phyloP scores from a whole-genome alignment of 1,284 basidiomycete species.

The Puccinia novopanici region DNA sequence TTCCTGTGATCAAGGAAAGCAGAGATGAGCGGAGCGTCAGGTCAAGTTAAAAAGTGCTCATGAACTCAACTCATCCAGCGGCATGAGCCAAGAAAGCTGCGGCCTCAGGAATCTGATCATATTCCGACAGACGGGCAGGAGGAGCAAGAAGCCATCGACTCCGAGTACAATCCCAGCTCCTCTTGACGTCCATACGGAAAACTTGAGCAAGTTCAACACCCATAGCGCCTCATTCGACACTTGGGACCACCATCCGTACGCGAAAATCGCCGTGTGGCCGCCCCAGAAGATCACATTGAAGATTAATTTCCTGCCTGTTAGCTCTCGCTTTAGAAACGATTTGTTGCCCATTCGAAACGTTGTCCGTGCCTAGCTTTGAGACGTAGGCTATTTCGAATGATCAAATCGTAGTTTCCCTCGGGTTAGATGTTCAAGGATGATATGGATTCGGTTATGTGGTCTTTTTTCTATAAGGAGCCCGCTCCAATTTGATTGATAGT shows the following conservation, averaged over 20 bases:
- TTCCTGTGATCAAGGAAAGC: conserved; percentile 23
- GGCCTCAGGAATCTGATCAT: conserved; percentile 40
- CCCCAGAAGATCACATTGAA: conserved; percentile 48
- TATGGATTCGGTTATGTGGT: background rate
- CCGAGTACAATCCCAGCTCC: conserved; percentile 43
- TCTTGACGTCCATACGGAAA: conserved; percentile 48
- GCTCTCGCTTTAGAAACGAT: conserved; percentile 27
- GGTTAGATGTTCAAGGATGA: background rate
- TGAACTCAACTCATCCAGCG: conserved; percentile 48
- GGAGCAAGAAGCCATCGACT: conserved; percentile 39
- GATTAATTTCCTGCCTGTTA: conserved; percentile 26
- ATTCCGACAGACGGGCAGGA: conserved; percentile 40
- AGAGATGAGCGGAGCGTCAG: background rate
- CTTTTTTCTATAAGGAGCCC: conserved; percentile 5
- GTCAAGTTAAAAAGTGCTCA: background rate
- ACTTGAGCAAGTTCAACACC: conserved; percentile 41
- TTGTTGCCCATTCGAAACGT: conserved; percentile 2
- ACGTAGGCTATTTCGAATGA: background rate
- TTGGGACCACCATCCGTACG: conserved; percentile 41
- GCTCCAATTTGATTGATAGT: conserved; percentile 1
- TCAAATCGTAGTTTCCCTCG: background rate
- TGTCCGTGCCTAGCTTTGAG: background rate
- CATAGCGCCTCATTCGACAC: conserved; percentile 21
- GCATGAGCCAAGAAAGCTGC: conserved; percentile 42
- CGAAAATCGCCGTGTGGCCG: conserved; percentile 31